Evolutionary conservation across 306 rosid genomes (phyloP), one percentile per base, ranked within the genome.

Genomic region (Betula pendula): DNA sequence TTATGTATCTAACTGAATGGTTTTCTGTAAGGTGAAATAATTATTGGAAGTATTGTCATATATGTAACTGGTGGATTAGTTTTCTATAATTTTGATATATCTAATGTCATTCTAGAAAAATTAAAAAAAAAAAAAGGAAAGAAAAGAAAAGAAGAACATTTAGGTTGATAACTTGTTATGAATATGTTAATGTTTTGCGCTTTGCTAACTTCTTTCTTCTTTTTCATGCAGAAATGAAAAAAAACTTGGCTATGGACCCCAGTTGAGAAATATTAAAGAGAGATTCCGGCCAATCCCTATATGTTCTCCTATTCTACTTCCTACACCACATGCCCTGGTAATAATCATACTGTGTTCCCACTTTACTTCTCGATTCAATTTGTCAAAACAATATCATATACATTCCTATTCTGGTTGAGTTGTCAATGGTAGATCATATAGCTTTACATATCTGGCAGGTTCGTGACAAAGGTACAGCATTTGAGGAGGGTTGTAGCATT

Each of bases 301-400:
- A 82, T 92, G 97, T 77, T 89, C 92, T 82, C 97, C 99, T 78
- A 85, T 89, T 81, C 83, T 95, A 52, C 92, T 95, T 82, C 99
- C 99, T 52, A 85, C 96, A 65, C 91, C 99, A 43, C 99, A 95
- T 88, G 99, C 99, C 48, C 78, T 95, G 97, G 99, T 95, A 89
- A 72, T 74, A 33, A 81, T 73, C 73, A 72, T 22, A 45, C 69
- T 75, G 19, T 53, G 56, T 77, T 38, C 42, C 42, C 42, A 38
- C 47, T 78, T 66, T 76, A 74, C 83, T 58, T 45, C 69, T 74
- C 78, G 49, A 44, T 71, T 75, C 78, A 68, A 52, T 50, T 25
- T 59, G 49, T 8, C 25, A 70, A 75, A 50, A 62, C 81, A 69
- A 48, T 48, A 70, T 53, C 51, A 63, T 31, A 63, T 72, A 42